Conservation (phyloP, 208 protist genomes). For the Entamoeba histolytica region DNA sequence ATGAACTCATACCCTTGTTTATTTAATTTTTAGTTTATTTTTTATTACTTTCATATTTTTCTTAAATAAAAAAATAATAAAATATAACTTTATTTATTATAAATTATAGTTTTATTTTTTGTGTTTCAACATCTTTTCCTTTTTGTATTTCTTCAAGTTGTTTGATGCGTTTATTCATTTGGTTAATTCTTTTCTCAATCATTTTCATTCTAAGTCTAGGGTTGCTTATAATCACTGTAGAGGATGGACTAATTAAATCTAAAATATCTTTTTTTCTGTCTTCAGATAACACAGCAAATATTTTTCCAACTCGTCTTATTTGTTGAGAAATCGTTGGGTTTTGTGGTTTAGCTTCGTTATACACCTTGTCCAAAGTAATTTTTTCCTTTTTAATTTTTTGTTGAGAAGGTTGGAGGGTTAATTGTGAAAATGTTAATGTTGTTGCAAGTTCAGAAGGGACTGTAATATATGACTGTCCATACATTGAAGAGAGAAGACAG, state of each 20-base stretch:
- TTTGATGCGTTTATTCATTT: too few relatives aligned
- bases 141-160: too few relatives aligned
- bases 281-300: background rate
- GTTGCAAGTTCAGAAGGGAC: too few relatives aligned
- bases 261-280: background rate
- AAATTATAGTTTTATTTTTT: too few relatives aligned
- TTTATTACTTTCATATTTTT: background rate
- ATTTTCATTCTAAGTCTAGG: background rate
- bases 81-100: too few relatives aligned
- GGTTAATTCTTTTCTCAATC: background rate
- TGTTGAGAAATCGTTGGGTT: background rate
- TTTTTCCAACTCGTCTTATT: background rate
- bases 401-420: background rate
- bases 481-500: too few relatives aligned
- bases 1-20: background rate
- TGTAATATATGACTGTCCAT: too few relatives aligned
- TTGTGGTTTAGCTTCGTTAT: background rate
- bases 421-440: background rate
- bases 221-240: background rate
- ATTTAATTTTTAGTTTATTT: background rate
- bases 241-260: background rate
- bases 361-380: background rate
- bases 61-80: too few relatives aligned
- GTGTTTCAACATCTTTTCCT: too few relatives aligned
- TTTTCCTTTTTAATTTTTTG: background rate